phyloP scores from a whole-genome alignment of 345 rosid genomes.

The Ceriops zippeliana region DNA sequence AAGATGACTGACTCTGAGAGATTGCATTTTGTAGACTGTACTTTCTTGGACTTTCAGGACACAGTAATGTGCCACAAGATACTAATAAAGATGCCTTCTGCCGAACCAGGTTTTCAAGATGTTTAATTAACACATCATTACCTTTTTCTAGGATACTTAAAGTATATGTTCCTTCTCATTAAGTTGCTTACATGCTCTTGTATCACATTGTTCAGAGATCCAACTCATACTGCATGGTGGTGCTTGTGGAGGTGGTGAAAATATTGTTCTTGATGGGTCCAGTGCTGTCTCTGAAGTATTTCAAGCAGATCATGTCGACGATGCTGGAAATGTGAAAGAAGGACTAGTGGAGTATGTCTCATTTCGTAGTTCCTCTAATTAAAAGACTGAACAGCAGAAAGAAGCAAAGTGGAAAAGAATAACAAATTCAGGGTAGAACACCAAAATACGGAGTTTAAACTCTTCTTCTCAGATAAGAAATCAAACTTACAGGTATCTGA shows the following conservation, averaged over 20 bases:
- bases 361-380: slow-evolving; percentile 17
- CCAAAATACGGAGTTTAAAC: not conserved
- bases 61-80: slow-evolving; percentile 66
- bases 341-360: slow-evolving; percentile 37
- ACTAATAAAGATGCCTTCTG: slow-evolving; percentile 25
- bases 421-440: not conserved
- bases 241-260: slow-evolving; percentile 21
- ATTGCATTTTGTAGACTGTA: slow-evolving; percentile 40
- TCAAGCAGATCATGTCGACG: slow-evolving; percentile 32
- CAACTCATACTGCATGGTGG: slow-evolving; percentile 18
- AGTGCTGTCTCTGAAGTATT: slow-evolving; percentile 34
- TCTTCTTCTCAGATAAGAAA: not conserved
- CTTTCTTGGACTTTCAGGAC: slow-evolving; percentile 69
- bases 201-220: slow-evolving; percentile 31
- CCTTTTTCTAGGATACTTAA: not conserved
- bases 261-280: slow-evolving; percentile 34
- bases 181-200: slow-evolving; percentile 9
- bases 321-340: slow-evolving; percentile 29
- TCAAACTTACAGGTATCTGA: no score
- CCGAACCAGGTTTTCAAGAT: slow-evolving; percentile 25
- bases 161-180: not conserved
- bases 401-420: not conserved
- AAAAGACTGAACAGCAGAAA: not conserved
- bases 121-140: slow-evolving; percentile 19
- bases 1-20: slow-evolving; percentile 51